Evolutionary conservation across 2,329 filamentous ascomycete genomes (phyloP).

Genomic region (Talaromyces sp.): DNA sequence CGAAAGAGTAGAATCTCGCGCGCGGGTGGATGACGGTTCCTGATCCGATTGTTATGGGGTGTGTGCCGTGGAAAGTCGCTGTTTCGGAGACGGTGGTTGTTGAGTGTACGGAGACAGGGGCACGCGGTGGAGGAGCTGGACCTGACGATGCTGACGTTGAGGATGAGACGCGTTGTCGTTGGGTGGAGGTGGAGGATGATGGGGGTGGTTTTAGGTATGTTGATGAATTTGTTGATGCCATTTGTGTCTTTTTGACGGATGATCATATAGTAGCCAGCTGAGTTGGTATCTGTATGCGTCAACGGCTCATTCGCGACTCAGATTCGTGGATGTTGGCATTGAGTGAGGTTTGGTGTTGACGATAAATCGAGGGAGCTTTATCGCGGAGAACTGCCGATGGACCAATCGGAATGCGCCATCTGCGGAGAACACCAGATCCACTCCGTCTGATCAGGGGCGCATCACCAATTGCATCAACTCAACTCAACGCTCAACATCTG

Average conservation of each 20-base stretch:
- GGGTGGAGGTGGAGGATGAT: neutral
- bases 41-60: conserved; percentile 72
- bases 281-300: neutral
- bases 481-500: too few species aligned
- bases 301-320: too few species aligned
- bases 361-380: neutral
- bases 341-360: neutral
- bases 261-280: too few species aligned
- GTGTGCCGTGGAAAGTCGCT: conserved; percentile 53
- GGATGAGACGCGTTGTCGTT: conserved; percentile 24
- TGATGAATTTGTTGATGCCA: conserved; percentile 13
- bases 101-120: conserved; percentile 34
- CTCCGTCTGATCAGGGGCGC: neutral
- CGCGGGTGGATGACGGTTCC: conserved; percentile 84
- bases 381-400: neutral
- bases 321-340: too few species aligned
- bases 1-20: conserved; percentile 68
- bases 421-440: neutral
- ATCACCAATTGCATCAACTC: too few species aligned
- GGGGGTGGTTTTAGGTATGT: conserved; percentile 25
- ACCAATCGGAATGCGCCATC: neutral
- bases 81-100: conserved; percentile 38
- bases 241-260: neutral
- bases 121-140: conserved; percentile 27
- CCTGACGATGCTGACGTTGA: conserved; percentile 19